A percentile compares a stretch with the other conserved stretches of the same genome.
These are phyloP conservation scores for Hymenoscyphus fructigenus DNA, from an alignment of 2,329 filamentous ascomycete genomes.

Conservation along the genomic window DNA sequence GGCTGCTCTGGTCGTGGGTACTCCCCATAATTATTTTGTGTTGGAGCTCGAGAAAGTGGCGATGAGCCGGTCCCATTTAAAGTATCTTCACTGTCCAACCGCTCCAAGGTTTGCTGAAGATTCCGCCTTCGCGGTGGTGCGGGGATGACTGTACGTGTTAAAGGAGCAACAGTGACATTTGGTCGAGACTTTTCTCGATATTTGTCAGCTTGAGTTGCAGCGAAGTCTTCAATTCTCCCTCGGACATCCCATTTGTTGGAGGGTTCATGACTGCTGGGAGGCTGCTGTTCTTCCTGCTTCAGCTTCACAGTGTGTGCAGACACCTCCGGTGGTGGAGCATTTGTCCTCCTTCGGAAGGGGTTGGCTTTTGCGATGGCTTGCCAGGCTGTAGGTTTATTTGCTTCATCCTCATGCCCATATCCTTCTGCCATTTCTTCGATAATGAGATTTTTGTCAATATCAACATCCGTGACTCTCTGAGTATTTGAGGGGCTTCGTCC, in stretches of 20 bases:
- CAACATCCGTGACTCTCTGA: neutral
- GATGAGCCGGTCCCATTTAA: neutral
- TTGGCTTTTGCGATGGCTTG: conserved; percentile 29
- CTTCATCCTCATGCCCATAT: conserved; percentile 5
- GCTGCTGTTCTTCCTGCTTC: conserved; percentile 10
- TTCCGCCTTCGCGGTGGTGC: conserved; percentile 59
- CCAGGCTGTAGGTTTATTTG: conserved; percentile 20
- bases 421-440: conserved; percentile 21
- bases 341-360: conserved; percentile 31
- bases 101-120: conserved; percentile 55
- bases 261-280: conserved; percentile 21
- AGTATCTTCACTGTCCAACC: conserved; percentile 34
- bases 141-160: conserved; percentile 61
- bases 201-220: conserved; percentile 59
- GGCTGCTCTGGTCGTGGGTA: conserved; percentile 3
- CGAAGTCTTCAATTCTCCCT: conserved; percentile 59
- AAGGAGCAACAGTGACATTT: conserved; percentile 52
- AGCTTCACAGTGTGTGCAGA: conserved; percentile 30
- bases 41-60: neutral
- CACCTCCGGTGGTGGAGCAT: conserved; percentile 35
- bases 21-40: neutral
- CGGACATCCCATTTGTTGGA: conserved; percentile 54
- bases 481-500: conserved; percentile 11
- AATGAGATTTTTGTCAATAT: conserved; percentile 19
- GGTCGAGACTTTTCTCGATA: conserved; percentile 56